phyloP scores from a whole-genome alignment of 1,284 basidiomycete genomes.

The Spongiforma sp. region DNA sequence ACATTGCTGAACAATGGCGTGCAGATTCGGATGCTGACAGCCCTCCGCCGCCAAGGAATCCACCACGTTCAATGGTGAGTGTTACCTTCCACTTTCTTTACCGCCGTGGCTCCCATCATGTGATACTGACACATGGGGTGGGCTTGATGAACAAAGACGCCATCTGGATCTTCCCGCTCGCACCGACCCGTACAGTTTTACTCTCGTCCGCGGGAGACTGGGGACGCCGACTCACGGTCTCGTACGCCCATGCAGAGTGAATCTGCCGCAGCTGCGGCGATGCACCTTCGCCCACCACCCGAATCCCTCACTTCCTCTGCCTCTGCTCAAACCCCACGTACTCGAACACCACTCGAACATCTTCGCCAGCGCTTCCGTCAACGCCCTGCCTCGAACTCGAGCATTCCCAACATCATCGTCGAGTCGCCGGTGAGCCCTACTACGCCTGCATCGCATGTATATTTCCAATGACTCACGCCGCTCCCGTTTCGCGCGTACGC shows the following conservation, averaged over 20 bases:
- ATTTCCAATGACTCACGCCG: background rate
- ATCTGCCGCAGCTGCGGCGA: slow-evolving; percentile 6
- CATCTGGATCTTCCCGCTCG: slow-evolving; percentile 13
- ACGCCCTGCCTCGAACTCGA: slow-evolving; percentile 34
- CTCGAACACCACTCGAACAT: slow-evolving; percentile 25
- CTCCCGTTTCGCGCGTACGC: too few relatives aligned
- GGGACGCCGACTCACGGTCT: slow-evolving; percentile 14
- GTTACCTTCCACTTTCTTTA: background rate
- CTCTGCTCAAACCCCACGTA: slow-evolving; percentile 6
- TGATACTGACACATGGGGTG: background rate
- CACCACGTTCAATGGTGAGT: slow-evolving; percentile 28
- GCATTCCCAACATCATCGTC: slow-evolving; percentile 40
- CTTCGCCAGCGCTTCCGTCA: slow-evolving; percentile 34
- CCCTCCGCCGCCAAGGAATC: slow-evolving; percentile 16
- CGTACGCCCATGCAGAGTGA: slow-evolving; percentile 21
- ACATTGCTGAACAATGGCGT: slow-evolving; percentile 36
- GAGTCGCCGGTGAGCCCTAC: slow-evolving; percentile 42
- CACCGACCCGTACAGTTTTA: slow-evolving; percentile 23
- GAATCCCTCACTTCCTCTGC: slow-evolving; percentile 7
- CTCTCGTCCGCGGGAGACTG: slow-evolving; percentile 22
- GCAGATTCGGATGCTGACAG: slow-evolving; percentile 27
- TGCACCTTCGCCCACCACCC: slow-evolving; percentile 1
- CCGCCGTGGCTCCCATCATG: background rate
- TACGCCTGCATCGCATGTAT: too few relatives aligned
- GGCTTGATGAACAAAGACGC: slow-evolving; percentile 18